These are phyloP conservation scores for Phanerochaete carnosa DNA, from an alignment of 768 basidiomycete species.

Conservation along the genomic window DNA sequence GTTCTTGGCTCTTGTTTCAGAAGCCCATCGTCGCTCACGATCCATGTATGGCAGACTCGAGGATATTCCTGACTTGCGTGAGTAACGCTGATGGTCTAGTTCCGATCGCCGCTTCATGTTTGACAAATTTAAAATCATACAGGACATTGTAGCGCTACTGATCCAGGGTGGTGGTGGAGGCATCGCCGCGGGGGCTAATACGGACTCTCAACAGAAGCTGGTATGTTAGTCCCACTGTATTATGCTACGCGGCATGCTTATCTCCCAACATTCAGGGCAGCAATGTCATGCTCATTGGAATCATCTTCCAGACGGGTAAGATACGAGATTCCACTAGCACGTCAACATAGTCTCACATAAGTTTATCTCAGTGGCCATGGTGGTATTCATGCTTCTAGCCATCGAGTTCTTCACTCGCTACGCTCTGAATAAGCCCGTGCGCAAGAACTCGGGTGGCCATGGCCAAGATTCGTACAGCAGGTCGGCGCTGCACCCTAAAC, in stretches of 20 bases:
- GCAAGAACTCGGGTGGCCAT: background rate
- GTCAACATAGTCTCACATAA: background rate
- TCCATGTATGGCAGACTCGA: constrained; percentile 33
- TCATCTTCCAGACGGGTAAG: constrained; percentile 53
- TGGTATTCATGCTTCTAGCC: constrained; percentile 37
- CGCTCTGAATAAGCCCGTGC: constrained; percentile 31
- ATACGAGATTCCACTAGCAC: background rate
- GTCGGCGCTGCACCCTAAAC: constrained; percentile 9
- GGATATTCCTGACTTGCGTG: constrained; percentile 38
- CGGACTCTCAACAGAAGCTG: constrained; percentile 19
- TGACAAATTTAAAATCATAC: background rate
- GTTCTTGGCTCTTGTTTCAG: constrained; percentile 19
- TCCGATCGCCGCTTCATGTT: background rate
- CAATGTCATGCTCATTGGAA: constrained; percentile 60
- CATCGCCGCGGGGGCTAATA: constrained; percentile 32
- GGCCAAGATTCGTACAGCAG: background rate
- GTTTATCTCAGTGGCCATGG: constrained; percentile 34
- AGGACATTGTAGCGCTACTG: constrained; percentile 55
- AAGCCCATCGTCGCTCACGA: background rate
- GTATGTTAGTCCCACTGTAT: background rate
- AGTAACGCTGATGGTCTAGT: background rate
- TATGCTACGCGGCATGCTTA: too few species aligned
- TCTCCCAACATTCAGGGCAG: constrained; percentile 33
- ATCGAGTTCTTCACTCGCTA: constrained; percentile 45
- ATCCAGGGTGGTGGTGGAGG: constrained; percentile 66